phyloP scores from a whole-genome alignment of 164 flowering plant genomes.

The Berberis vulgaris region DNA sequence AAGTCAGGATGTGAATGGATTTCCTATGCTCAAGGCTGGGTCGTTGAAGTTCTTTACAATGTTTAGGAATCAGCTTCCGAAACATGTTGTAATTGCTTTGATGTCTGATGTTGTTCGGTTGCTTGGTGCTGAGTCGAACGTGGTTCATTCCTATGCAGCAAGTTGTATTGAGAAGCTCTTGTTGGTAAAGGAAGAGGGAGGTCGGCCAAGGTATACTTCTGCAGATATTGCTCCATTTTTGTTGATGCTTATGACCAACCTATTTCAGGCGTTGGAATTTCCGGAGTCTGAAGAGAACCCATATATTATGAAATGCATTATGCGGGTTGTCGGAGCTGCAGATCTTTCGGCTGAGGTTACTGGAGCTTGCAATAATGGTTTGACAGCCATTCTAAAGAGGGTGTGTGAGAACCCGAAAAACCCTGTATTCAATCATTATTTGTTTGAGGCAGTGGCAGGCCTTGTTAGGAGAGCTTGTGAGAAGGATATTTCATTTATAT shows the following conservation, averaged over 20 bases:
- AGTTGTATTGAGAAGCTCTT: constrained; percentile 90
- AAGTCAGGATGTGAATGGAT: constrained; percentile 58
- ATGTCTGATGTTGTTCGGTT: constrained; percentile 63
- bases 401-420: constrained; percentile 85
- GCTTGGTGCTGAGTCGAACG: constrained; percentile 75
- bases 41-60: constrained; percentile 83
- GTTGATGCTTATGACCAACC: constrained; percentile 53
- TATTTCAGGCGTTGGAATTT: constrained; percentile 61
- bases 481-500: constrained; percentile 53
- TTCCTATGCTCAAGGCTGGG: constrained; percentile 88
- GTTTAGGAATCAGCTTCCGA: constrained; percentile 62
- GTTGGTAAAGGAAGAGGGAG: constrained; percentile 76
- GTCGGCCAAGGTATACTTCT: constrained; percentile 46
- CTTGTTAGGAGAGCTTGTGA: constrained; percentile 70
- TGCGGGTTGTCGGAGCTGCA: constrained; percentile 83
- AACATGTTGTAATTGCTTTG: constrained; percentile 42
- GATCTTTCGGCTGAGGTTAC: constrained; percentile 62
- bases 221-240: constrained; percentile 55
- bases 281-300: constrained; percentile 89
- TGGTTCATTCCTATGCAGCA: constrained; percentile 95
- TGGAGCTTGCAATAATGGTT: constrained; percentile 52
- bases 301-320: constrained; percentile 86
- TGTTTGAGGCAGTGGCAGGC: constrained; percentile 84
- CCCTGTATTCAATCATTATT: constrained; percentile 80
- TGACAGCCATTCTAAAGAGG: constrained; percentile 53